Conservation (phyloP, 164 flowering plant genomes). For the Protea cynaroides region DNA sequence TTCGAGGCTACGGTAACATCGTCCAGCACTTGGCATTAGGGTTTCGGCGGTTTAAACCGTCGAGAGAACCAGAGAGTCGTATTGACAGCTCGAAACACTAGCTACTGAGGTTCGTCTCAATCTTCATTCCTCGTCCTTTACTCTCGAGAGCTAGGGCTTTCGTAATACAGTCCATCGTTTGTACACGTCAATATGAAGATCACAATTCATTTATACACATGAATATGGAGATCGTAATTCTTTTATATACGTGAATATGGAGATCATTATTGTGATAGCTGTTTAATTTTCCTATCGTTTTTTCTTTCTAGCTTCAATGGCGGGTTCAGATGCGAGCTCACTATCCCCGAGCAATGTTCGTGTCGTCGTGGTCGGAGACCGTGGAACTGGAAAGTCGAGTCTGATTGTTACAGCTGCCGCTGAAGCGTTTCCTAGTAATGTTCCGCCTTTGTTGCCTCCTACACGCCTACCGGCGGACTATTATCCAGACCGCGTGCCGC, state of each 20-base stretch:
- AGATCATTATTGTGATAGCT: neutral
- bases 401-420: conserved; percentile 64
- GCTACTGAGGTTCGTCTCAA: neutral
- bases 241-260: too few species aligned
- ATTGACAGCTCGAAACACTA: neutral
- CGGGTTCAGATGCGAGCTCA: conserved; percentile 20
- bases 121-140: neutral
- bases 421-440: conserved; percentile 57
- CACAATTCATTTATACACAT: too few species aligned
- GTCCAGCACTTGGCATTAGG: conserved; percentile 28
- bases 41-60: conserved; percentile 10
- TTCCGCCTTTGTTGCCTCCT: conserved; percentile 62
- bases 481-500: conserved; percentile 72
- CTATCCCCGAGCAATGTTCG: conserved; percentile 42
- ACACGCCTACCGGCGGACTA: conserved; percentile 74
- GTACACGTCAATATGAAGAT: too few species aligned
- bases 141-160: too few species aligned
- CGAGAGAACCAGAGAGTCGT: neutral
- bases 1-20: conserved; percentile 4
- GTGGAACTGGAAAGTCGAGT: conserved; percentile 76
- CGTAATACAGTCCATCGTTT: too few species aligned
- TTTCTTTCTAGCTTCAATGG: conserved; percentile 25
- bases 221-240: too few species aligned
- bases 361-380: conserved; percentile 79
- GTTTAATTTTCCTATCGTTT: neutral